phyloP scores from a whole-genome alignment of 2,329 filamentous ascomycete species.

The Colletotrichum noveboracense region DNA sequence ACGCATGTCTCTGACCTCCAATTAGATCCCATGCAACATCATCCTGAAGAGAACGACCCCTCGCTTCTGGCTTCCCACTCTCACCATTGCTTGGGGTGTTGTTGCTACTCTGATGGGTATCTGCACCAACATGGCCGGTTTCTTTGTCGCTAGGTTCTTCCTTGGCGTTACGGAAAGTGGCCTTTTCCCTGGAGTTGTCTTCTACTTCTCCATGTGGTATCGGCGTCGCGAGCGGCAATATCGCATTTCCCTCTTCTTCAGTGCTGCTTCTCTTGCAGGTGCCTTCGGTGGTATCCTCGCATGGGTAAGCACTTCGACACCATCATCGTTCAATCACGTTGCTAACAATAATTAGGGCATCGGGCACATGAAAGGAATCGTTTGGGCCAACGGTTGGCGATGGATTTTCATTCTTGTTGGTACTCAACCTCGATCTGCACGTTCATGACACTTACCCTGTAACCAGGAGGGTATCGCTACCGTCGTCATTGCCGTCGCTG shows the following conservation, averaged over 20 bases:
- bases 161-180: conserved; percentile 60
- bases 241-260: conserved; percentile 61
- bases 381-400: conserved; percentile 57
- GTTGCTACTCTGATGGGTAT: conserved; percentile 58
- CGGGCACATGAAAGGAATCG: conserved; percentile 56
- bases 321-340: accelerated
- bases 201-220: conserved; percentile 61
- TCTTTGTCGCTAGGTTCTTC: conserved; percentile 59
- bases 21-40: conserved; percentile 65
- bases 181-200: conserved; percentile 56
- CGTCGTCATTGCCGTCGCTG: conserved; percentile 51
- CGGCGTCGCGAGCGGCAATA: conserved; percentile 59
- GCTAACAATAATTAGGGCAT: conserved; percentile 46
- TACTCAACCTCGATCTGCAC: too few species aligned
- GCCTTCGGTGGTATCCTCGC: conserved; percentile 63
- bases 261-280: conserved; percentile 57
- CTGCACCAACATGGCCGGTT: conserved; percentile 53
- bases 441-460: conserved; percentile 38
- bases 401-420: conserved; percentile 66
- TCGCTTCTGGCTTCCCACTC: conserved; percentile 59
- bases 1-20: background rate
- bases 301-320: conserved; percentile 42
- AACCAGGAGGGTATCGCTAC: conserved; percentile 59
- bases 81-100: conserved; percentile 61
- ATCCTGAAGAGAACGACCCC: conserved; percentile 66